Percentiles rank a stretch among this genome's conserved stretches.
These are phyloP conservation scores for Leucocoprinus sp. DNA, from an alignment of 768 basidiomycete genomes.

Conservation along the genomic window DNA sequence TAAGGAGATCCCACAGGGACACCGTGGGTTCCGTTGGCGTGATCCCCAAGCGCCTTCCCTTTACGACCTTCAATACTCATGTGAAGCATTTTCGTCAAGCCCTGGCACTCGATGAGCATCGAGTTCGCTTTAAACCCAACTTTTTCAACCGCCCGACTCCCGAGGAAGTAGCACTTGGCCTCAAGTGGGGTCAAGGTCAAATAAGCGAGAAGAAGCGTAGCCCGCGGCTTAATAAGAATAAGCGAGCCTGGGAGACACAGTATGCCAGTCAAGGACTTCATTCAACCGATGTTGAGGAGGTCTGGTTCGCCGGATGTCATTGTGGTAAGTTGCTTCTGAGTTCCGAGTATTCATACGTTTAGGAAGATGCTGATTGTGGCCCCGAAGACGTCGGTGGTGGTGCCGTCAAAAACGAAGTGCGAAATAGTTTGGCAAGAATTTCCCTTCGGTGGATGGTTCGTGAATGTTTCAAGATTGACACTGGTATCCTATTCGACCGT, in stretches of 20 bases:
- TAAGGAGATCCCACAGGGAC: slow-evolving; percentile 38
- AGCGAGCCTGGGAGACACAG: slow-evolving; percentile 35
- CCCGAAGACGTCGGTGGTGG: slow-evolving; percentile 67
- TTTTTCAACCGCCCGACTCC: slow-evolving; percentile 36
- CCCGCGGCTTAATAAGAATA: slow-evolving; percentile 20
- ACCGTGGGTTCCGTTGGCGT: slow-evolving; percentile 67
- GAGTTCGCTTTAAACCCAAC: slow-evolving; percentile 48
- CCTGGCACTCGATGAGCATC: slow-evolving; percentile 59
- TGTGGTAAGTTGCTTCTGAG: slow-evolving; percentile 35
- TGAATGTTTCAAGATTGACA: slow-evolving; percentile 46
- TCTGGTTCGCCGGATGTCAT: slow-evolving; percentile 77
- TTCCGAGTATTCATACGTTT: not conserved
- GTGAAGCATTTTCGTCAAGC: slow-evolving; percentile 67
- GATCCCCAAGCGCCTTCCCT: slow-evolving; percentile 55
- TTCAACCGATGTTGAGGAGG: slow-evolving; percentile 60
- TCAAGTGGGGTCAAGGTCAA: slow-evolving; percentile 37
- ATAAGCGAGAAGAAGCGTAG: slow-evolving; percentile 26
- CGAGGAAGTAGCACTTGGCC: slow-evolving; percentile 33
- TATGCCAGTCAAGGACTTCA: slow-evolving; percentile 26
- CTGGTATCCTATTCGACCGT: slow-evolving; percentile 53
- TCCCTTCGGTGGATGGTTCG: slow-evolving; percentile 73
- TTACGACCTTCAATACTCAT: slow-evolving; percentile 51
- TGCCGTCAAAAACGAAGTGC: slow-evolving; percentile 46
- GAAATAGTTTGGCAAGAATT: slow-evolving; percentile 59
- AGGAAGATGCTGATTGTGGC: not conserved